A percentile compares a stretch with the other conserved stretches of the same genome.
These are phyloP conservation scores for Stagonosporopsis tanaceti DNA, from an alignment of 2,329 filamentous ascomycete genomes.

Conservation along the genomic window DNA sequence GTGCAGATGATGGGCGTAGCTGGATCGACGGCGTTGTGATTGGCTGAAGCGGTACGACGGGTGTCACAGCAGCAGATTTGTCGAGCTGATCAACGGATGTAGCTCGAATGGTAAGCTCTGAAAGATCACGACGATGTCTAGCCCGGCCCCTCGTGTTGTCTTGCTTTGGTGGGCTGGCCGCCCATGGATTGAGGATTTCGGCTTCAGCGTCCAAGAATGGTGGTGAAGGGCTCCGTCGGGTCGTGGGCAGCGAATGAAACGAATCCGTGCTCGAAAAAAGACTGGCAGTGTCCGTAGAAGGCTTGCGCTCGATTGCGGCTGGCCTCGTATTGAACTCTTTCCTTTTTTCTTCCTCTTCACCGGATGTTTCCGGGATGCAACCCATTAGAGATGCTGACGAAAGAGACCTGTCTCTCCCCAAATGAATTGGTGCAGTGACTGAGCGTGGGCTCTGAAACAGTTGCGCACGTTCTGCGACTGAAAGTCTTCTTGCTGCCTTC, in stretches of 20 bases:
- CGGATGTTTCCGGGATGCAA: conserved; percentile 30
- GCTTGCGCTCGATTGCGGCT: conserved; percentile 28
- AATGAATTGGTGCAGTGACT: conserved; percentile 34
- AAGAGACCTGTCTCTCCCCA: conserved; percentile 18
- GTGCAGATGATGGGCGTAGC: conserved; percentile 41
- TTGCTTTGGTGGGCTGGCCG: conserved; percentile 18
- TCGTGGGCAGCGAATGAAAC: conserved; percentile 47
- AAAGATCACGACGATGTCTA: conserved; percentile 47
- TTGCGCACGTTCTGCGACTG: conserved; percentile 43
- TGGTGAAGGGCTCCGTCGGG: conserved; percentile 33
- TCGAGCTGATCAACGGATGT: conserved; percentile 26
- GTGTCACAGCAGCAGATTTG: conserved; percentile 32
- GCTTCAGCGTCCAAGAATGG: conserved; percentile 40
- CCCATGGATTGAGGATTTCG: conserved; percentile 42
- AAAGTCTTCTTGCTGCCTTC: conserved; percentile 30
- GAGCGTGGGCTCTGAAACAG: conserved; percentile 42
- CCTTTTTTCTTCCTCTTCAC: conserved; percentile 15
- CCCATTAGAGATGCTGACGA: conserved; percentile 29
- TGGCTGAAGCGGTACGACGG: conserved; percentile 29
- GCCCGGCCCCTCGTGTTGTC: conserved; percentile 37
- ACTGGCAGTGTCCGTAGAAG: conserved; percentile 42
- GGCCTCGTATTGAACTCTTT: conserved; percentile 14
- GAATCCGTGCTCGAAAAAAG: conserved; percentile 47
- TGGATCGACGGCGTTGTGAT: conserved; percentile 30
- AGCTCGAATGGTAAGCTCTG: conserved; percentile 47